These are phyloP conservation scores for Malassezia yamatoensis DNA, from an alignment of 1,284 basidiomycete species.

Conservation along the genomic window DNA sequence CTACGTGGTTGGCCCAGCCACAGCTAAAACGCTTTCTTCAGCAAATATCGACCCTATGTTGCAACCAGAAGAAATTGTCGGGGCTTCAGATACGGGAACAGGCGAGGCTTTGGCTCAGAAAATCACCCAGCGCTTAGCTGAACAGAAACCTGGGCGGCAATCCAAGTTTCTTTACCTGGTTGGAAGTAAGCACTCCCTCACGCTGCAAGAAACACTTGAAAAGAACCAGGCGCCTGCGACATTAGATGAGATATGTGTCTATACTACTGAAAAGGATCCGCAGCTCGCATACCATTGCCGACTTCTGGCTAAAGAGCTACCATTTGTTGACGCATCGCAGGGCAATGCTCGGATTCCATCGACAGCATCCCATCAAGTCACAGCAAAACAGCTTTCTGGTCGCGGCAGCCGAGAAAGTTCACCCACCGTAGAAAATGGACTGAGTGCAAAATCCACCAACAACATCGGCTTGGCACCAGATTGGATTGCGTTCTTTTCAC, in stretches of 20 bases:
- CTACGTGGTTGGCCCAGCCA: constrained; percentile 44
- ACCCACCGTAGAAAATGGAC: no score
- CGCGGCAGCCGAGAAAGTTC: no score
- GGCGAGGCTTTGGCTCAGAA: constrained; percentile 33
- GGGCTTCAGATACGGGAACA: constrained; percentile 30
- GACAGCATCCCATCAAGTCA: background rate
- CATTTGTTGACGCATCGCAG: background rate
- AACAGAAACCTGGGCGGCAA: background rate
- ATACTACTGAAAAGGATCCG: constrained; percentile 30
- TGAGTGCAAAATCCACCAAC: no score
- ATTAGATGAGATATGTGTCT: constrained; percentile 32
- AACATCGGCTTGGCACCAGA: background rate
- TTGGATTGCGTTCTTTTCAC: constrained; percentile 47
- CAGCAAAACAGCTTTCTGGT: background rate
- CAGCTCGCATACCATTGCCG: constrained; percentile 26
- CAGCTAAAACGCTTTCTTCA: constrained; percentile 23
- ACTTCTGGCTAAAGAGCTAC: constrained; percentile 24
- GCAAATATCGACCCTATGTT: constrained; percentile 25
- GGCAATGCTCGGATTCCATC: background rate
- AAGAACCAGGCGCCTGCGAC: constrained; percentile 22
- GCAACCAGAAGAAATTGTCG: constrained; percentile 27
- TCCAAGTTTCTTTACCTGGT: constrained; percentile 33
- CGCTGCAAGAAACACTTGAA: constrained; percentile 26
- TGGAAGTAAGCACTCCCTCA: constrained; percentile 36
- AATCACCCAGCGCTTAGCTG: constrained; percentile 12